Evolutionary conservation across 192 early-diverging fungal genomes (phyloP).

Genomic region (Gonapodya prolifera): DNA sequence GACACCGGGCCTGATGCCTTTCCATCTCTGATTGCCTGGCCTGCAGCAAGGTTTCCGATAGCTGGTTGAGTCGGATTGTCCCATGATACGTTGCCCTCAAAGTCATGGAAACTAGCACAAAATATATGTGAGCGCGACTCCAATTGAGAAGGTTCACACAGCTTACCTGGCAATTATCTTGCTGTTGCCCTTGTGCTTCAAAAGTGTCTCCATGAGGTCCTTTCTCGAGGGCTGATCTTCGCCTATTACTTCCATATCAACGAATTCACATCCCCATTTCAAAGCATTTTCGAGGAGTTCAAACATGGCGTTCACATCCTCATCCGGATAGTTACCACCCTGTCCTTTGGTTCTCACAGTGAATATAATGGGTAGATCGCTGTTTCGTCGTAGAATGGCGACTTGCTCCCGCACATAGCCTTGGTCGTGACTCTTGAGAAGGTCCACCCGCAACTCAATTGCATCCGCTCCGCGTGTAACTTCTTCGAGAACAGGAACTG

Average conservation of each 20-base stretch:
- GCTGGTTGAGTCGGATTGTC: constrained; percentile 2
- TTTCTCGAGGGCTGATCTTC: constrained; percentile 16
- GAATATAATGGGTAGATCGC: constrained; percentile 74
- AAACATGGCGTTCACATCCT: constrained; percentile 44
- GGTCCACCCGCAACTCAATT: constrained; percentile 85
- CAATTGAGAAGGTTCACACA: neutral
- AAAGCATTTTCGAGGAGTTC: constrained; percentile 52
- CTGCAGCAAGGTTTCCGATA: neutral
- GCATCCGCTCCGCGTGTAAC: constrained; percentile 69
- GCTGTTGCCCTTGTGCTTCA: constrained; percentile 42
- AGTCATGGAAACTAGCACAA: constrained; percentile 91
- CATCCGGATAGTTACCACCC: constrained; percentile 66
- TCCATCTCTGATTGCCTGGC: neutral
- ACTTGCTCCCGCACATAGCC: constrained; percentile 72
- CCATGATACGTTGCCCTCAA: constrained; percentile 50
- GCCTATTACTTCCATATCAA: constrained; percentile 66
- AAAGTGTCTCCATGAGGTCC: constrained; percentile 19
- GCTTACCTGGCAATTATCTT: constrained; percentile 52
- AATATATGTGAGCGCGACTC: neutral
- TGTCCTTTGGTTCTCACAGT: constrained; percentile 83
- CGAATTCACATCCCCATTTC: constrained; percentile 84
- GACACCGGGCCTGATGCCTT: neutral
- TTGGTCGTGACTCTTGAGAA: constrained; percentile 42
- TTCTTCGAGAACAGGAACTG: constrained; percentile 34
- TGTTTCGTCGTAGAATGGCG: constrained; percentile 50